phyloP scores from a whole-genome alignment of 2,329 filamentous ascomycete species.

The Cladophialophora yegresii region DNA sequence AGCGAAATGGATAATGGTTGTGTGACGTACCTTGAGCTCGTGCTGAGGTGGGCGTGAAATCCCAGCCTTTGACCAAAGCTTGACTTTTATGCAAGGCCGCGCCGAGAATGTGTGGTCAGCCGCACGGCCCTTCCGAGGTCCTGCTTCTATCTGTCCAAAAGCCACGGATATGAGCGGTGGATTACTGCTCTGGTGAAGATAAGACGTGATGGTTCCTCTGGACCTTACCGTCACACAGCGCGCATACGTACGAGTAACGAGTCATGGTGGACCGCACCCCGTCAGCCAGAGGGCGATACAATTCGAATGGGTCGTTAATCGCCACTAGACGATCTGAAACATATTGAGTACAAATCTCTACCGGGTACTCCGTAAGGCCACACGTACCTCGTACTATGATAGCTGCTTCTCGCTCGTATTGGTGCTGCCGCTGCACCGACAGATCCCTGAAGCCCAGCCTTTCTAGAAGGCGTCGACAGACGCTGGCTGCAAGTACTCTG shows the following conservation, averaged over 20 bases:
- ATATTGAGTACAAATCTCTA: neutral
- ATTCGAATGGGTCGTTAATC: neutral
- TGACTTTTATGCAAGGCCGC: neutral
- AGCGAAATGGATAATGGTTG: neutral
- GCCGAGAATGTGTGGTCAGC: neutral
- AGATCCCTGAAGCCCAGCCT: neutral
- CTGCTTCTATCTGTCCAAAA: neutral
- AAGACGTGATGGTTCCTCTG: neutral
- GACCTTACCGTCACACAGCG: too few relatives aligned
- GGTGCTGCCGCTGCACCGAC: neutral
- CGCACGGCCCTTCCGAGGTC: neutral
- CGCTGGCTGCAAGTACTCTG: too few relatives aligned
- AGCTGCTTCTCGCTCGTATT: neutral
- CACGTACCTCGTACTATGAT: neutral
- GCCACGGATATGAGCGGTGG: neutral
- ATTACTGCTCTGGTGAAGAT: neutral
- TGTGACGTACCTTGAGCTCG: neutral
- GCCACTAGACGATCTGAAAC: neutral
- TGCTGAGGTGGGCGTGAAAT: neutral
- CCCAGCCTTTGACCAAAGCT: neutral
- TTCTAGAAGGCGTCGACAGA: neutral
- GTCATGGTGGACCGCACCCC: neutral
- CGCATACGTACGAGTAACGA: neutral
- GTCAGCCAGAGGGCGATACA: neutral
- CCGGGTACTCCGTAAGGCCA: neutral